phyloP scores from a whole-genome alignment of 805 yeast genomes.

The Kodamaea nitidulidarum region DNA sequence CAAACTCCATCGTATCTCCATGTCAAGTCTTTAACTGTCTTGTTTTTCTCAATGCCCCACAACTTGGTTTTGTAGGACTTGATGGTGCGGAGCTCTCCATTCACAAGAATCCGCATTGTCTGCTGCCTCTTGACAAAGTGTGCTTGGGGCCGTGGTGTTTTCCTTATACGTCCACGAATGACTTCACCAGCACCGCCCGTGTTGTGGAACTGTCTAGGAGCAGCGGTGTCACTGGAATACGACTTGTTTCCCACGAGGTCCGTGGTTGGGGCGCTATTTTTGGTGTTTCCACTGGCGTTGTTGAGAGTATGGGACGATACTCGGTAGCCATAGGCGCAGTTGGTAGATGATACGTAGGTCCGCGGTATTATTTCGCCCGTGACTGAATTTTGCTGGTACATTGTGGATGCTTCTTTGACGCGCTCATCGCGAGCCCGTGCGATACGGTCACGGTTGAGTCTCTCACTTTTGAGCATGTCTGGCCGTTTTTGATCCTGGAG shows the following conservation, averaged over 20 bases:
- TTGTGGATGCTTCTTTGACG: constrained; percentile 40
- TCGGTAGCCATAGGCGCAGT: constrained; percentile 23
- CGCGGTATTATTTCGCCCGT: constrained; percentile 15
- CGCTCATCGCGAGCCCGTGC: constrained; percentile 33
- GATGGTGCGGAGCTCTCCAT: constrained; percentile 53
- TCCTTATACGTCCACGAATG: constrained; percentile 59
- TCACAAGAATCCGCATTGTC: constrained; percentile 61
- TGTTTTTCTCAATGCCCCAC: constrained; percentile 86
- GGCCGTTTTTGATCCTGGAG: constrained; percentile 42
- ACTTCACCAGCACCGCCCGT: constrained; percentile 38
- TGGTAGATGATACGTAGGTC: constrained; percentile 7
- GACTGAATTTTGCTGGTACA: constrained; percentile 19
- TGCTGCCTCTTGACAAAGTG: constrained; percentile 42
- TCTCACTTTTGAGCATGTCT: constrained; percentile 24
- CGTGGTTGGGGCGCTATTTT: constrained; percentile 28
- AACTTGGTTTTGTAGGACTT: constrained; percentile 70
- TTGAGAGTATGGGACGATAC: constrained; percentile 33
- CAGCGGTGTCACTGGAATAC: constrained; percentile 34
- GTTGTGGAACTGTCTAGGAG: constrained; percentile 17
- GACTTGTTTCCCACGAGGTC: constrained; percentile 30
- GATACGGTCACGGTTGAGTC: constrained; percentile 29
- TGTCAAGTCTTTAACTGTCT: constrained; percentile 57
- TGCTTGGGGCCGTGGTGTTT: constrained; percentile 43
- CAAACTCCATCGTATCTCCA: constrained; percentile 66
- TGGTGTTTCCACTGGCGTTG: constrained; percentile 31